These are phyloP conservation scores for Penicillium arizonense DNA, from an alignment of 495 filamentous ascomycete genomes.

Conservation along the genomic window DNA sequence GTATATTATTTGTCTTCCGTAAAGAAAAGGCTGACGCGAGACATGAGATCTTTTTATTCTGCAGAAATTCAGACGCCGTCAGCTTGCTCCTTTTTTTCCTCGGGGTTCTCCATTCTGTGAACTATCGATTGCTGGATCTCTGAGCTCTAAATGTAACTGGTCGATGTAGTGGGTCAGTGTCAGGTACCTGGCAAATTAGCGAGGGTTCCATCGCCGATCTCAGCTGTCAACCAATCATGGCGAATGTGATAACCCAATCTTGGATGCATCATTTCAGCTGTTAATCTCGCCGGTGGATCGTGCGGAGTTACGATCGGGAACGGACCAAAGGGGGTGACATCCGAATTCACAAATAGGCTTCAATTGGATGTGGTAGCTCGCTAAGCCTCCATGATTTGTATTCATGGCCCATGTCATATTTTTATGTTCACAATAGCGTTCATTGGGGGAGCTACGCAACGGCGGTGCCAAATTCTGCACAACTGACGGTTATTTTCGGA, in stretches of 20 bases:
- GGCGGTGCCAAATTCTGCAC: not conserved
- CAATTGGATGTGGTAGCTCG: not conserved
- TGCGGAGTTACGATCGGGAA: not conserved
- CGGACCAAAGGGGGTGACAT: not conserved
- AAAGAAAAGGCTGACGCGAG: not conserved
- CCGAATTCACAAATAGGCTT: not conserved
- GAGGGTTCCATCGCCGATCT: slow-evolving; percentile 3
- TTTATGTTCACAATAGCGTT: no score
- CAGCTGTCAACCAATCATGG: not conserved
- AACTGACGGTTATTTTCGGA: no score
- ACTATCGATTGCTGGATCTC: slow-evolving; percentile 23
- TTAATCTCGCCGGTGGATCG: not conserved
- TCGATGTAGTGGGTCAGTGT: not conserved
- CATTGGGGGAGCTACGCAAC: no score
- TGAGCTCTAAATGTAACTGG: slow-evolving; percentile 12
- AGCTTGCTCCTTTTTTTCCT: slow-evolving; percentile 9
- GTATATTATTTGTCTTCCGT: not conserved
- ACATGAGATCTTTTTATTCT: slow-evolving; percentile 3
- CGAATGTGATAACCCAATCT: not conserved
- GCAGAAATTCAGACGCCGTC: not conserved
- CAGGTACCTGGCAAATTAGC: not conserved
- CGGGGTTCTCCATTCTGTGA: slow-evolving; percentile 7
- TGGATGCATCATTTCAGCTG: slow-evolving; percentile 7
- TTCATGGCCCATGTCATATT: no score
- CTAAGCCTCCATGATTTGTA: no score